Evolutionary conservation across 345 rosid genomes (phyloP).

Genomic region (Camelina hispida): DNA sequence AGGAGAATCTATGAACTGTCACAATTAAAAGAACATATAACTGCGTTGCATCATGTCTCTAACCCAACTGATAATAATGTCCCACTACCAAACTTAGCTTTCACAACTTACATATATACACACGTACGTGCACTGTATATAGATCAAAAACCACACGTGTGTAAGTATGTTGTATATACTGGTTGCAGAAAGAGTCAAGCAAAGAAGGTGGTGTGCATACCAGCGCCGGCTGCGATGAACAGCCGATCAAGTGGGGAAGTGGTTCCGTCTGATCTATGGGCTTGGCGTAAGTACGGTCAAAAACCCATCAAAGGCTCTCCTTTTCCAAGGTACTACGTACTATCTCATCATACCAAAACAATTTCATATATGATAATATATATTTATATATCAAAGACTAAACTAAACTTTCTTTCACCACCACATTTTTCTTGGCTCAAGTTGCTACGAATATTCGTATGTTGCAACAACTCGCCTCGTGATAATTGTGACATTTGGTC

Average conservation of each 20-base stretch:
- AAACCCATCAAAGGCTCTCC: slow-evolving; percentile 95
- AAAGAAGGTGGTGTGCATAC: slow-evolving; percentile 81
- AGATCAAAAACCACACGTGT: slow-evolving; percentile 15
- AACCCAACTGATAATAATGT: slow-evolving; percentile 45
- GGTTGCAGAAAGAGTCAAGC: slow-evolving; percentile 70
- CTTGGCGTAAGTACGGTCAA: slow-evolving; percentile 95
- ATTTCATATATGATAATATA: neutral
- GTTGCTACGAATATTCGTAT: slow-evolving; percentile 32
- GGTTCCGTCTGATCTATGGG: slow-evolving; percentile 96
- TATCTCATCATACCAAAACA: neutral
- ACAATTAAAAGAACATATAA: slow-evolving; percentile 40
- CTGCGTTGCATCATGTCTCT: slow-evolving; percentile 36
- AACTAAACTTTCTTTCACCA: neutral
- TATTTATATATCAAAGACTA: slow-evolving; percentile 1
- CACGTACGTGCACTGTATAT: slow-evolving; percentile 6
- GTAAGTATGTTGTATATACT: slow-evolving; percentile 9
- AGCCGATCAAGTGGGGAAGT: slow-evolving; percentile 80
- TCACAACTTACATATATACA: slow-evolving; percentile 19
- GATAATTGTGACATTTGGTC: slow-evolving; percentile 17
- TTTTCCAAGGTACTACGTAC: slow-evolving; percentile 69
- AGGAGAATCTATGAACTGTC: slow-evolving; percentile 49
- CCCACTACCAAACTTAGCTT: slow-evolving; percentile 43
- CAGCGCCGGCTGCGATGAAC: slow-evolving; percentile 77
- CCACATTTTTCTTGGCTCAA: slow-evolving; percentile 24
- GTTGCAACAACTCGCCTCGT: slow-evolving; percentile 14